Conservation (phyloP, 192 early-diverging fungal genomes). For the Umbelopsis sp. region DNA sequence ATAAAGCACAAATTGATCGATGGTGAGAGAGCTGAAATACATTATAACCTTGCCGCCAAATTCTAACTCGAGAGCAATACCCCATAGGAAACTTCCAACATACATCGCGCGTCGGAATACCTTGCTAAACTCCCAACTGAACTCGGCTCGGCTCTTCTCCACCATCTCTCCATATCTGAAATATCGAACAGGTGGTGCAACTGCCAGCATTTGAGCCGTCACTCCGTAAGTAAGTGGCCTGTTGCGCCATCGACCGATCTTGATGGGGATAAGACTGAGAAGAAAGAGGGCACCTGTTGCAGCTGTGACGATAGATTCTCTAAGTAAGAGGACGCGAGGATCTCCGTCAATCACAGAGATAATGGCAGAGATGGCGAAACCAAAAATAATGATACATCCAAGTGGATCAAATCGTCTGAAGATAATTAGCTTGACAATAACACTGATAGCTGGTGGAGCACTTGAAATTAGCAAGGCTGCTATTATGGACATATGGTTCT, state of each 20-base stretch:
- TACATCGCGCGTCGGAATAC: not conserved
- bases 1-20: constrained; percentile 24
- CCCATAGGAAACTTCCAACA: constrained; percentile 3
- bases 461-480: constrained; percentile 38
- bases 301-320: constrained; percentile 34
- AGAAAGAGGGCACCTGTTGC: constrained; percentile 31
- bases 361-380: constrained; percentile 32
- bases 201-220: constrained; percentile 26
- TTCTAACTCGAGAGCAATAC: not conserved
- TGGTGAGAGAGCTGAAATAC: constrained; percentile 10
- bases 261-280: constrained; percentile 32
- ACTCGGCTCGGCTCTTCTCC: constrained; percentile 26
- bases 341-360: constrained; percentile 30
- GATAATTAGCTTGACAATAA: constrained; percentile 21
- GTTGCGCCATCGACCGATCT: constrained; percentile 19
- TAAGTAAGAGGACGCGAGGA: constrained; percentile 34
- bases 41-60: constrained; percentile 15
- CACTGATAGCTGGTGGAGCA: constrained; percentile 31
- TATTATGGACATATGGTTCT: constrained; percentile 19
- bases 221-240: constrained; percentile 25
- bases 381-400: constrained; percentile 32
- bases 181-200: constrained; percentile 23
- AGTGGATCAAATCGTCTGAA: constrained; percentile 24
- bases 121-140: constrained; percentile 28
- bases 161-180: constrained; percentile 19